Conservation (phyloP, 1,139 yeast species). For the Magnusiomyces paraingens region DNA sequence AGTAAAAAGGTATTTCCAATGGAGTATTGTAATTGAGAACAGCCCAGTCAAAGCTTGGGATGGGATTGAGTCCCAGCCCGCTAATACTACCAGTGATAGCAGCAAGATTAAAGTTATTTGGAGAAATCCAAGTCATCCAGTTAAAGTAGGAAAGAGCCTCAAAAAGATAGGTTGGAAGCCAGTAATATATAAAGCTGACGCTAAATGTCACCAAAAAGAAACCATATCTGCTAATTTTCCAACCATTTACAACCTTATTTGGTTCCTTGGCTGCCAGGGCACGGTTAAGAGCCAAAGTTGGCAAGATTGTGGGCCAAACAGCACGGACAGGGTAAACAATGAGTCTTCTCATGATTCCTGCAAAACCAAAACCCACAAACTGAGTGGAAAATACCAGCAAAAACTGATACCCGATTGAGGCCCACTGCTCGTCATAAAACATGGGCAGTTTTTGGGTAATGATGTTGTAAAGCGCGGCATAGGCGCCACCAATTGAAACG, state of each 20-base stretch:
- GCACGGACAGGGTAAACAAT: slow-evolving; percentile 45
- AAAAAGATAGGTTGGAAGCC: slow-evolving; percentile 52
- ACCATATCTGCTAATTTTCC: slow-evolving; percentile 42
- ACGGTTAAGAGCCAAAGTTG: slow-evolving; percentile 25
- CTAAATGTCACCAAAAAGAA: slow-evolving; percentile 39
- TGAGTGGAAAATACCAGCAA: slow-evolving; percentile 40
- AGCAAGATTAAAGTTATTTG: slow-evolving; percentile 47
- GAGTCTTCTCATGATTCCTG: slow-evolving; percentile 47
- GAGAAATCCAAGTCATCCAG: slow-evolving; percentile 60
- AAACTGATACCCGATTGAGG: slow-evolving; percentile 40
- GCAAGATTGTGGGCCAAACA: slow-evolving; percentile 47
- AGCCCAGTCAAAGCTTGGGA: slow-evolving; percentile 43
- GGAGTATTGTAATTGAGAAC: slow-evolving; percentile 36
- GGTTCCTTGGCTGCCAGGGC: slow-evolving; percentile 17
- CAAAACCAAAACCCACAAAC: slow-evolving; percentile 48
- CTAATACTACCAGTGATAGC: slow-evolving; percentile 44
- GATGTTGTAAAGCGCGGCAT: slow-evolving; percentile 37
- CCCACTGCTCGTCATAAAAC: slow-evolving; percentile 36
- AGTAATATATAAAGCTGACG: slow-evolving; percentile 44
- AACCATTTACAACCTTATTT: slow-evolving; percentile 34
- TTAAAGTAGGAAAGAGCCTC: slow-evolving; percentile 45
- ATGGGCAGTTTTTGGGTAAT: slow-evolving; percentile 34
- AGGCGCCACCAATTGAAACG: slow-evolving; percentile 22
- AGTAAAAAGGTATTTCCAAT: slow-evolving; percentile 43
- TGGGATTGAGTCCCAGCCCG: slow-evolving; percentile 57